These are phyloP conservation scores for Hymenoscyphus fructigenus DNA, from an alignment of 2,329 filamentous ascomycete genomes.

Conservation along the genomic window DNA sequence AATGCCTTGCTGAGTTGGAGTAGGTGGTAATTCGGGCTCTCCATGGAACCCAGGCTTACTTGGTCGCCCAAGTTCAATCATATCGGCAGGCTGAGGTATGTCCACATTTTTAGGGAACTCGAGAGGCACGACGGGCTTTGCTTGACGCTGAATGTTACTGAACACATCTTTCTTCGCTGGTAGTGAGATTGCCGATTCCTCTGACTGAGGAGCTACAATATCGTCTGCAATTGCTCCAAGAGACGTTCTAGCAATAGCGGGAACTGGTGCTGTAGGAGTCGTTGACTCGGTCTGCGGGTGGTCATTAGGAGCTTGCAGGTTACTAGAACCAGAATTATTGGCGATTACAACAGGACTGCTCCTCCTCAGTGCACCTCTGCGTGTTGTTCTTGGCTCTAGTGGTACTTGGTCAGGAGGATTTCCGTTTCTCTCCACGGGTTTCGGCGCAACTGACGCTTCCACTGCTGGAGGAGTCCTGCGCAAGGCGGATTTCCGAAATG, in stretches of 20 bases:
- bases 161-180: not conserved
- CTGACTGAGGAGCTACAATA: not conserved
- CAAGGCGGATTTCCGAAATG: not conserved
- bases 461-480: not conserved
- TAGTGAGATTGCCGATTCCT: not conserved
- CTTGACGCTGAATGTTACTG: not conserved
- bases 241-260: slow-evolving; percentile 11
- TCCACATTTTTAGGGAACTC: not conserved
- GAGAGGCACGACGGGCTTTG: not conserved
- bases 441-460: not conserved
- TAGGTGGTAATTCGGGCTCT: slow-evolving; percentile 65
- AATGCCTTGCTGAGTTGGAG: slow-evolving; percentile 48
- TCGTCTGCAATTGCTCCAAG: slow-evolving; percentile 1
- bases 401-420: not conserved
- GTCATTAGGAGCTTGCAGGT: not conserved
- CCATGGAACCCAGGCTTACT: slow-evolving; percentile 29
- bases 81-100: not conserved
- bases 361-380: not conserved
- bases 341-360: not conserved
- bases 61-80: not conserved
- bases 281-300: slow-evolving; percentile 19
- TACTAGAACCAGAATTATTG: not conserved
- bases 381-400: not conserved
- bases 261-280: slow-evolving; percentile 21
- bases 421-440: not conserved